A percentile compares a stretch with the other conserved stretches of the same genome.
Conservation (phyloP, 2,329 filamentous ascomycete genomes). For the Ceratocystis variospora region DNA sequence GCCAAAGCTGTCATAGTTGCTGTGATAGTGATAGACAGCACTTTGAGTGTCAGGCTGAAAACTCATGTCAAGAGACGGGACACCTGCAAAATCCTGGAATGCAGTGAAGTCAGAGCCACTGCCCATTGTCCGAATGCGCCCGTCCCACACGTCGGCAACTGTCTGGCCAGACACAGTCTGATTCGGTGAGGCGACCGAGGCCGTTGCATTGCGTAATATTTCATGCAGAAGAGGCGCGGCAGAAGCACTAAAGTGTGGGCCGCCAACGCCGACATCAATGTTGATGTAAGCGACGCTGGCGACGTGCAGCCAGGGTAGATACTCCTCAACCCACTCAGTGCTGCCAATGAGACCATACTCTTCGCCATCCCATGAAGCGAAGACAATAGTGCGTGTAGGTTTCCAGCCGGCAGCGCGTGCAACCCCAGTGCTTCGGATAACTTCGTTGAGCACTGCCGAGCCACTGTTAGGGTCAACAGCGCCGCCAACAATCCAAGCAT, state of each 20-base stretch:
- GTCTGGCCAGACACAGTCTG: conserved; percentile 61
- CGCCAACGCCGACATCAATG: conserved; percentile 60
- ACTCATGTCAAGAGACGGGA: conserved; percentile 51
- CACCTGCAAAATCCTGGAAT: conserved; percentile 58
- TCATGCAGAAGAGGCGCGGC: conserved; percentile 66
- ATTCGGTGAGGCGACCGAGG: conserved; percentile 55
- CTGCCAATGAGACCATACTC: conserved; percentile 79
- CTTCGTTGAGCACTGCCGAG: conserved; percentile 64
- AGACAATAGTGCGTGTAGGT: conserved; percentile 74
- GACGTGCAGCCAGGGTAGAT: conserved; percentile 62
- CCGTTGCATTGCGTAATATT: conserved; percentile 53
- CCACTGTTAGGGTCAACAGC: conserved; percentile 73
- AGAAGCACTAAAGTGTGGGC: conserved; percentile 47
- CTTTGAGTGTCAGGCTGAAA: conserved; percentile 35
- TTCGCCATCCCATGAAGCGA: conserved; percentile 70
- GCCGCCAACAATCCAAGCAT: conserved; percentile 80
- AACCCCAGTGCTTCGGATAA: conserved; percentile 59
- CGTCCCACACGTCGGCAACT: conserved; percentile 54
- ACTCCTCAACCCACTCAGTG: conserved; percentile 89
- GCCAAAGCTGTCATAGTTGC: conserved; percentile 78
- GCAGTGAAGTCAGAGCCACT: conserved; percentile 63
- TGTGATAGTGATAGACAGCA: conserved; percentile 69
- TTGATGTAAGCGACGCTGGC: conserved; percentile 74
- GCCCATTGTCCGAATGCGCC: conserved; percentile 50
- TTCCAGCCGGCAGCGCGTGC: conserved; percentile 47